A percentile compares a stretch with the other conserved stretches of the same genome.
These are phyloP conservation scores for Euphorbia schlechtendalii DNA, from an alignment of 441 rosid species.

Conservation along the genomic window DNA sequence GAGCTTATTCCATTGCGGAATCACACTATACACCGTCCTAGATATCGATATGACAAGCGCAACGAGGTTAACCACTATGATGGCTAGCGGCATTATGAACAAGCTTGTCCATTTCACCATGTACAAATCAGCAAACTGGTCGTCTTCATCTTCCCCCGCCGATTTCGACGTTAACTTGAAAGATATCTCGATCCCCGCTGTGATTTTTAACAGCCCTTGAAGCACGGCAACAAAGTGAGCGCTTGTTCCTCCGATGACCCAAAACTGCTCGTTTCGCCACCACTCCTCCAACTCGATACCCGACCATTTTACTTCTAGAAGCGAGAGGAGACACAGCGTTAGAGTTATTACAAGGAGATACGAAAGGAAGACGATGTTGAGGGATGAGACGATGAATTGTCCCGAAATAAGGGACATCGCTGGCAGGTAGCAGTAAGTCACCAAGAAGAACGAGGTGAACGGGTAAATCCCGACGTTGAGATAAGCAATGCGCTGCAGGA, in stretches of 20 bases:
- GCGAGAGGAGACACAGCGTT: conserved; percentile 53
- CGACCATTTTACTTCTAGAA: conserved; percentile 87
- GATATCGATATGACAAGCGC: conserved; percentile 62
- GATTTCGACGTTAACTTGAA: conserved; percentile 73
- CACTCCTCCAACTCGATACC: conserved; percentile 75
- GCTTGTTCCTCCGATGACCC: conserved; percentile 85
- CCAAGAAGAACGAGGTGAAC: conserved; percentile 74
- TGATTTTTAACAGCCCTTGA: conserved; percentile 74
- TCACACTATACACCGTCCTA: conserved; percentile 63
- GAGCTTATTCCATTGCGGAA: conserved; percentile 77
- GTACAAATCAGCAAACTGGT: conserved; percentile 66
- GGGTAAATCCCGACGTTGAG: conserved; percentile 87
- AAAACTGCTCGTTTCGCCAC: conserved; percentile 94
- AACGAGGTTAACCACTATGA: conserved; percentile 57
- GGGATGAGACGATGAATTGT: conserved; percentile 64
- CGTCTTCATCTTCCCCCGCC: conserved; percentile 62
- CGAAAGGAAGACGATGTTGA: conserved; percentile 47
- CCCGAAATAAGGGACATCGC: conserved; percentile 77
- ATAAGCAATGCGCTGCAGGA: conserved; percentile 76
- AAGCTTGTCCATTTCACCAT: conserved; percentile 81
- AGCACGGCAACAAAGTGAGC: conserved; percentile 80
- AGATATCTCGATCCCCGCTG: conserved; percentile 77
- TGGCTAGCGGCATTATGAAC: conserved; percentile 72
- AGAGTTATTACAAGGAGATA: conserved; percentile 66
- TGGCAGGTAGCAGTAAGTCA: conserved; percentile 73